Base-by-base conservation (phyloP, 2,329 filamentous ascomycete species). In the Penicillium vulpinum region DNA sequence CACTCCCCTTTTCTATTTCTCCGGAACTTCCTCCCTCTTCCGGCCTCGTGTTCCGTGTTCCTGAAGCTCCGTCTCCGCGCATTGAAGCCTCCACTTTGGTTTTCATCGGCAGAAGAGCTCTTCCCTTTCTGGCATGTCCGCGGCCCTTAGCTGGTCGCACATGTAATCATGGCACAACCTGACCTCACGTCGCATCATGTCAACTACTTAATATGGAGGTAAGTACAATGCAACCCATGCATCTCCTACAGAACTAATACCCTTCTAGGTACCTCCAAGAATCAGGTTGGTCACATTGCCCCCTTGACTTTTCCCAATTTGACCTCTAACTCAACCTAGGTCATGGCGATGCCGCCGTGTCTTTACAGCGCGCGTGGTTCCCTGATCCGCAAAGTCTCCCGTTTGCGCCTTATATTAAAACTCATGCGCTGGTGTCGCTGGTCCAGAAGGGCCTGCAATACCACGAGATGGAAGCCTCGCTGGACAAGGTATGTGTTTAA, bases 171-270 rank as follows among this genome's bases (percentile, higher is more conserved):
- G 75, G 70, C 71, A 67, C 69, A 71, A 63, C 69, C 72, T 57
- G 72, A 75, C 67, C 73, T 77, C 54, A 77, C 75, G 61, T 77
- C 74, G 67, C 78, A 88, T 77, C 84, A 87, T 72, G 81, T 88
- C 70, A 88, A 88, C 76, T 87, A 88, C 75, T 77, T 88, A 69
- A 85, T 88, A 73, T 86, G 85, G 81, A 85, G 85, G 80, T 87
- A 81, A 55, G 79, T 74, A 24, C 52, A 31, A 41, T 48, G 18
- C 45, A 48, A 26, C 44, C 28, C 39, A 56, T 39, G 26, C 26
- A 28, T 40, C 44, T 54, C 43, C 57, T 65, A 54, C 63, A 59
- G 64, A 56, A 54, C 44, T 64, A 57, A 64, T 50, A 49, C 56
- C 46, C 55, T 46, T 50, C 28, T 39, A 52, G 80, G 69, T 83